Conservation (phyloP, 2,329 filamentous ascomycete species). For the Cadophora sp. region DNA sequence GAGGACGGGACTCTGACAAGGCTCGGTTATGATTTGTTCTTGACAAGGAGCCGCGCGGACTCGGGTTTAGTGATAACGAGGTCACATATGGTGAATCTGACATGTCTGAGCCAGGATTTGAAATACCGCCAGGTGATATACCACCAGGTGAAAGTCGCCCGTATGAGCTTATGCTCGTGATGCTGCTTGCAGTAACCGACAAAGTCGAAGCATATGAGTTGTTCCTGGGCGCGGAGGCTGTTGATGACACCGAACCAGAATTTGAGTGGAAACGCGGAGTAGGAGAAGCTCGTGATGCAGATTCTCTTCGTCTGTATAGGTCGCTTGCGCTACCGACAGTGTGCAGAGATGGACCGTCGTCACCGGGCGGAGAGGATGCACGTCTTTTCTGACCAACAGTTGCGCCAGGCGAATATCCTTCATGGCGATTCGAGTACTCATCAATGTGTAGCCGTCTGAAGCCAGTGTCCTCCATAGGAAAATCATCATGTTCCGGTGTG, state of each 20-base stretch:
- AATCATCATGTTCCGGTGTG: constrained; percentile 47
- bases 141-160: constrained; percentile 66
- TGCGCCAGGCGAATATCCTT: constrained; percentile 40
- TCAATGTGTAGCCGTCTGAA: constrained; percentile 59
- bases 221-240: constrained; percentile 65
- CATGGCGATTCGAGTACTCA: constrained; percentile 50
- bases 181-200: constrained; percentile 66
- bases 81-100: constrained; percentile 61
- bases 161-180: constrained; percentile 68
- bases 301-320: constrained; percentile 49
- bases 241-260: constrained; percentile 69
- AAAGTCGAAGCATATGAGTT: constrained; percentile 68
- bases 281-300: constrained; percentile 60
- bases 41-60: constrained; percentile 46
- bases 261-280: constrained; percentile 60
- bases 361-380: constrained; percentile 65
- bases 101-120: constrained; percentile 37
- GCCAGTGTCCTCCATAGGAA: constrained; percentile 59
- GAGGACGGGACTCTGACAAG: constrained; percentile 48
- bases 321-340: constrained; percentile 44
- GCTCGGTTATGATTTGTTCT: constrained; percentile 44
- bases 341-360: constrained; percentile 49
- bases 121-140: constrained; percentile 51
- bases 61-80: constrained; percentile 49
- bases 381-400: constrained; percentile 66